Percentiles rank a stretch among this genome's conserved stretches.
Conservation (phyloP, 2,329 filamentous ascomycete genomes). For the Emmonsiellopsis sp. region DNA sequence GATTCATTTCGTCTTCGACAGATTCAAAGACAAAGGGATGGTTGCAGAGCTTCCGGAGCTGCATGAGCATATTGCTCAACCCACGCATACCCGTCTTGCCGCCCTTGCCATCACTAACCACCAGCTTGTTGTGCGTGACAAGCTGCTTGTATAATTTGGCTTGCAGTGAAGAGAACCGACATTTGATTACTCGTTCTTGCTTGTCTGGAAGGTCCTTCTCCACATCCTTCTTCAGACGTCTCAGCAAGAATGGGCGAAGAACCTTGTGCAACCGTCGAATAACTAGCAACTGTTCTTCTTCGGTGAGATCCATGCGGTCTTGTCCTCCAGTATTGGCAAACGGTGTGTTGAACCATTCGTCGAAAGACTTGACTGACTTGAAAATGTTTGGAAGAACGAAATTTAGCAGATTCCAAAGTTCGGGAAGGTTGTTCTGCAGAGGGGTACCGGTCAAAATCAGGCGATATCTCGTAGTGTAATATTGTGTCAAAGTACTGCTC, state of each 20-base stretch:
- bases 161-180: conserved; percentile 92
- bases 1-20: conserved; percentile 97
- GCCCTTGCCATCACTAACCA: conserved; percentile 89
- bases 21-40: conserved; percentile 98
- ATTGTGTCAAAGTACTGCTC: conserved; percentile 85
- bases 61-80: conserved; percentile 99
- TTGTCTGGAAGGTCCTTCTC: conserved; percentile 98
- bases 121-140: conserved; percentile 87
- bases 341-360: conserved; percentile 99
- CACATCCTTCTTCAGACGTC: conserved; percentile 98
- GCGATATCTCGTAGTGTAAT: conserved; percentile 90
- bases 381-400: conserved; percentile 98
- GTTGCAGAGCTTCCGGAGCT: conserved; percentile 95
- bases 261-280: conserved; percentile 98
- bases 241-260: conserved; percentile 87
- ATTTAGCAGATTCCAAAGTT: conserved; percentile 96
- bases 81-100: conserved; percentile 91
- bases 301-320: conserved; percentile 96
- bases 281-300: conserved; percentile 98
- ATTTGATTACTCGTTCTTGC: conserved; percentile 98
- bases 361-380: conserved; percentile 97
- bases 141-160: conserved; percentile 95
- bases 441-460: conserved; percentile 96
- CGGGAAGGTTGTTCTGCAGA: conserved; percentile 90
- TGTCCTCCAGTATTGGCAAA: conserved; percentile 97